Base-by-base conservation (phyloP, 2,329 filamentous ascomycete genomes). In the Hirsutella rhossiliensis region DNA sequence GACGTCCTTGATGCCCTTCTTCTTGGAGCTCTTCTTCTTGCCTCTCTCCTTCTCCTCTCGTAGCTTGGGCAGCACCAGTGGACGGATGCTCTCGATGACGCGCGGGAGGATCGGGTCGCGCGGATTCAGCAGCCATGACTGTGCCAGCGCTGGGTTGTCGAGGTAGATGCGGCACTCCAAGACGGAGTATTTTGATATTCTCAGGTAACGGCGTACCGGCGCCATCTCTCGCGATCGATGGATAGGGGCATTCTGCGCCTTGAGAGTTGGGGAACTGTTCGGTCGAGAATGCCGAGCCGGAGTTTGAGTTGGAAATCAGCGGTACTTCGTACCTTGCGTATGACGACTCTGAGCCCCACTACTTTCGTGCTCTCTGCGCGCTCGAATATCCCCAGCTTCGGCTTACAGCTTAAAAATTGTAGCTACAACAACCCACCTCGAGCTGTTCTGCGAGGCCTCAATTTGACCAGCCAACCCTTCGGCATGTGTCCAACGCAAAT, bases 121-220 rank as follows among this genome's bases (percentile, higher is more conserved):
- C 31, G 84, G 74, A 54, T 84, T 83, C 51, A 95, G 75, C 17
- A 98, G 77, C 80, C 94, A 96, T 57, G 82, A 81, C 51, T 87
- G 78, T 20, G 80, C 78, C 48, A 95, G 78, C 12, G 83, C 78
- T 1, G 92, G 92, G 54, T 90, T 89, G 51, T 97, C 90, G 40
- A 96, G 79, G 63, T 97, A 97, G 53, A 98, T 92, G 51, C 89
- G 88, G 51, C 87, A 88, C 72, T 98, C 92, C n/a, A 98, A 75
- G 29, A 96, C 88, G 5, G 90, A 95, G 62, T 87, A 86, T 59
- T 90, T 89, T 44, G 85, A 90, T 54, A 97, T 94, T 43, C 90
- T 80, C 44, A 97, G 73, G 61, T 97, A 96, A 55, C 89, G 79
- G 47, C 89, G 80, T 40, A 95, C 78, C 11, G 89, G 89, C 12